Percentiles rank a stretch among this genome's conserved stretches.
These are phyloP conservation scores for Candida maris DNA, from an alignment of 805 yeast genomes.

Conservation along the genomic window DNA sequence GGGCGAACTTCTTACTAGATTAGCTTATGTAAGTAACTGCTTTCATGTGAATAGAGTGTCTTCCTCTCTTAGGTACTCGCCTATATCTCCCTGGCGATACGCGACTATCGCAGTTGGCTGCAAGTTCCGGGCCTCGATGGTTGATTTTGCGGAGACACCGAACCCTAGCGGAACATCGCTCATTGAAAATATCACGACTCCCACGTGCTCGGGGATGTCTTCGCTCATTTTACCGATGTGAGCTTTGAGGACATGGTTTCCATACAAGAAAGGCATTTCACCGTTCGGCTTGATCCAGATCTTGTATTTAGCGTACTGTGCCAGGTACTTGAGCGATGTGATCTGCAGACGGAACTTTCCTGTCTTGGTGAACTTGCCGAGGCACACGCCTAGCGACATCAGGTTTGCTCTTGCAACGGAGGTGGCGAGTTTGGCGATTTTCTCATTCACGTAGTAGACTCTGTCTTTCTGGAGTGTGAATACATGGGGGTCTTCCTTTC, in stretches of 20 bases:
- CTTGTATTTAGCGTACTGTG: slow-evolving; percentile 87
- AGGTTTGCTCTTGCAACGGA: slow-evolving; percentile 83
- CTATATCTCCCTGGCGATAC: slow-evolving; percentile 95
- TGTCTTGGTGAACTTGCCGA: slow-evolving; percentile 96
- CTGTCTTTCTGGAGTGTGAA: slow-evolving; percentile 95
- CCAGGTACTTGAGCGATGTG: slow-evolving; percentile 79
- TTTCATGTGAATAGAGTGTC: slow-evolving; percentile 82
- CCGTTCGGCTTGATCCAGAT: slow-evolving; percentile 97
- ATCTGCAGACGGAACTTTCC: slow-evolving; percentile 95
- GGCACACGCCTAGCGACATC: slow-evolving; percentile 89
- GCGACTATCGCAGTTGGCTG: slow-evolving; percentile 95
- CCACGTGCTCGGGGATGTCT: slow-evolving; percentile 97
- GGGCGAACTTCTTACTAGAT: too few relatives aligned
- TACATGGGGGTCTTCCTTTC: slow-evolving; percentile 84
- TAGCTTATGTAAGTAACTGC: too few relatives aligned
- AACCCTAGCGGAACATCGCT: slow-evolving; percentile 89
- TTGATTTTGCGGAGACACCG: slow-evolving; percentile 90
- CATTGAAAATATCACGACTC: slow-evolving; percentile 90
- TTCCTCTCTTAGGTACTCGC: slow-evolving; percentile 97
- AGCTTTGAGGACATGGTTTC: slow-evolving; percentile 94
- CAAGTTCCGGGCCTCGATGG: slow-evolving; percentile 78
- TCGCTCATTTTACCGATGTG: slow-evolving; percentile 96
- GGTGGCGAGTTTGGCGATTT: slow-evolving; percentile 82
- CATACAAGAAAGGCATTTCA: slow-evolving; percentile 97
- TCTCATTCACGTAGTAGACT: slow-evolving; percentile 87